Conservation (phyloP, 1,284 basidiomycete species). For the Fomitopsis betulina region DNA sequence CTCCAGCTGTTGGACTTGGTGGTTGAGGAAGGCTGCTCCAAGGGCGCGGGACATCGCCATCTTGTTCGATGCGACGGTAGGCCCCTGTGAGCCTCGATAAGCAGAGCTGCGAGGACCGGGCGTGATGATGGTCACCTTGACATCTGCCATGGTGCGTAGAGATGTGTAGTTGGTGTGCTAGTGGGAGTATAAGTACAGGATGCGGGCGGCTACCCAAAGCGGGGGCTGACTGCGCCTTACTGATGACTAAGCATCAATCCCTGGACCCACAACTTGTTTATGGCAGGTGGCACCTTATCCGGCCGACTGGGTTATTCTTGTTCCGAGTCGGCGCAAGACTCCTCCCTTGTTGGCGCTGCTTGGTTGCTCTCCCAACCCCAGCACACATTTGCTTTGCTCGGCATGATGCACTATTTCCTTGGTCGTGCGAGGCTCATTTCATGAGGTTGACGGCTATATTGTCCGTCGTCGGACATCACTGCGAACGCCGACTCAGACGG, state of each 20-base stretch:
- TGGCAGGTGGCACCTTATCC: neutral
- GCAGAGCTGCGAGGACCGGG: neutral
- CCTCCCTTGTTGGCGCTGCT: too few relatives aligned
- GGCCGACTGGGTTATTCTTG: neutral
- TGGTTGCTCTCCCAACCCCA: too few relatives aligned
- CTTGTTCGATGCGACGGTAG: constrained; percentile 38
- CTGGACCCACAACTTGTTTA: constrained; percentile 7
- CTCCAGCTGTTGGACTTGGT: constrained; percentile 81
- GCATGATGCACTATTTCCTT: too few relatives aligned
- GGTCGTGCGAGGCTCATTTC: too few relatives aligned
- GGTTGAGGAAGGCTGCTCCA: constrained; percentile 76
- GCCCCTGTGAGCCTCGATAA: constrained; percentile 13
- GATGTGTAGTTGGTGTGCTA: neutral
- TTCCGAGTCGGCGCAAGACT: too few relatives aligned
- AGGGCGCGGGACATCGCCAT: constrained; percentile 78
- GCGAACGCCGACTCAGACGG: too few relatives aligned
- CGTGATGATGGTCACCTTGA: neutral
- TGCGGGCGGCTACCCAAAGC: neutral
- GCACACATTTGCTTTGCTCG: too few relatives aligned
- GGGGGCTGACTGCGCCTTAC: constrained; percentile 6
- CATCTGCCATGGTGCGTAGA: neutral
- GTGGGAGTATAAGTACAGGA: neutral
- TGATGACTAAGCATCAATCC: constrained; percentile 5
- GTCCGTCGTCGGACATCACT: too few relatives aligned
- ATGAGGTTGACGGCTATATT: too few relatives aligned